Evolutionary conservation across 345 rosid genomes (phyloP).

Genomic region (Stellera chamaejasme): DNA sequence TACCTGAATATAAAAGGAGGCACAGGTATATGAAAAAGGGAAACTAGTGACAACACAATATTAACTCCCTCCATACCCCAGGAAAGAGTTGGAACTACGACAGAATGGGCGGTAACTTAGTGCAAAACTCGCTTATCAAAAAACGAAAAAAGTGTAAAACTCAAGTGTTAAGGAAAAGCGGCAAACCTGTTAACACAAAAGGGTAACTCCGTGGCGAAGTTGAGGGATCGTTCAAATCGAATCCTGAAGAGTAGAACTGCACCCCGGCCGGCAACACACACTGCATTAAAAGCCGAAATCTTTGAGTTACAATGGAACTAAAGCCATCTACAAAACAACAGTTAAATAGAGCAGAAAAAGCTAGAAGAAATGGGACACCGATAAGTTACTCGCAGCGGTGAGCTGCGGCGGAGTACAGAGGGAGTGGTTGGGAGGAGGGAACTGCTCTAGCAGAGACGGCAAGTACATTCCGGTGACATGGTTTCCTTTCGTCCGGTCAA

Average conservation of each 20-base stretch:
- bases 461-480: conserved; percentile 64
- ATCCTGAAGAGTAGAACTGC: conserved; percentile 61
- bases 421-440: conserved; percentile 64
- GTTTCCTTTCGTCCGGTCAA: conserved; percentile 81
- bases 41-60: too few relatives aligned
- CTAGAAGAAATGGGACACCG: not conserved
- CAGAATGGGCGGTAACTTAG: too few relatives aligned
- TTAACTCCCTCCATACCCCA: too few relatives aligned
- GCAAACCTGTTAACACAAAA: too few relatives aligned
- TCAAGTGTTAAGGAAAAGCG: too few relatives aligned
- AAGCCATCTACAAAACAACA: not conserved
- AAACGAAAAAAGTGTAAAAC: too few relatives aligned
- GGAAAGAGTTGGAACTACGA: too few relatives aligned
- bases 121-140: too few relatives aligned
- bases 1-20: too few relatives aligned
- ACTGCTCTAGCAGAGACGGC: conserved; percentile 80
- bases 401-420: conserved; percentile 93
- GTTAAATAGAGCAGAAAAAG: not conserved
- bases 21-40: too few relatives aligned
- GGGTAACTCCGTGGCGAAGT: conserved; percentile 88
- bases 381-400: conserved; percentile 48
- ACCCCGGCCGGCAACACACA: conserved; percentile 27
- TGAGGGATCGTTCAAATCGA: conserved; percentile 46
- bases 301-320: not conserved
- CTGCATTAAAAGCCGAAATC: conserved; percentile 23